A percentile compares a stretch with the other conserved stretches of the same genome.
phyloP scores from a whole-genome alignment of 495 filamentous ascomycete genomes.

The Hyphodiscus hymeniophilus region DNA sequence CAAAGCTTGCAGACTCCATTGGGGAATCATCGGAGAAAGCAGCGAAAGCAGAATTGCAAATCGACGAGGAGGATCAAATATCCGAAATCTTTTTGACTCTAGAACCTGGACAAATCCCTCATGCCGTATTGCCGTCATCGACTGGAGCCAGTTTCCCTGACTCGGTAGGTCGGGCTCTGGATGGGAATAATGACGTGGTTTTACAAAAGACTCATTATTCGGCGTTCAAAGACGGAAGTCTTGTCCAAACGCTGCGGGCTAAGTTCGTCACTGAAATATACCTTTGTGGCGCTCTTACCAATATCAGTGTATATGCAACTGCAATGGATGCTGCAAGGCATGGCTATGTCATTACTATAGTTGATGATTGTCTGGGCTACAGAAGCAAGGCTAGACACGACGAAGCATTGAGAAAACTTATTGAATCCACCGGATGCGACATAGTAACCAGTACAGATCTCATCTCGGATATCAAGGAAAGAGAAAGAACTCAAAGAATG shows the following conservation, averaged over 20 bases:
- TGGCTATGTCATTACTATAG: conserved; percentile 73
- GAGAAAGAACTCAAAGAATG: conserved; percentile 4
- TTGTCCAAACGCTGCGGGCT: conserved; percentile 63
- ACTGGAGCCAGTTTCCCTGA: conserved; percentile 61
- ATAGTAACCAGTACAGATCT: conserved; percentile 51
- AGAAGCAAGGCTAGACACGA: conserved; percentile 64
- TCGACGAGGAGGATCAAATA: conserved; percentile 19
- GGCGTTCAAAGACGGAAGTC: conserved; percentile 65
- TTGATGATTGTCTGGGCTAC: conserved; percentile 88
- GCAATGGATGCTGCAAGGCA: conserved; percentile 83
- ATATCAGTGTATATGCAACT: conserved; percentile 86
- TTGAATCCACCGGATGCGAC: conserved; percentile 65
- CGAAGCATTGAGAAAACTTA: conserved; percentile 68
- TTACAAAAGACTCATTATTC: conserved; percentile 83
- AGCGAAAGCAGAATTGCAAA: conserved; percentile 9
- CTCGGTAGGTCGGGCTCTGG: conserved; percentile 45
- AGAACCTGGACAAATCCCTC: conserved; percentile 32
- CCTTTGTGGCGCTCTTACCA: conserved; percentile 82
- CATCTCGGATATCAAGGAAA: conserved; percentile 23
- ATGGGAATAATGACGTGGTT: conserved; percentile 51
- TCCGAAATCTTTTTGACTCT: conserved; percentile 57
- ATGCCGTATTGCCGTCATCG: conserved; percentile 52
- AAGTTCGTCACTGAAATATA: conserved; percentile 87
- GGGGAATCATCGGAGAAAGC: background rate
- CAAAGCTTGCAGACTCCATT: conserved; percentile 5